Evolutionary conservation across 2,329 filamentous ascomycete genomes (phyloP).

Genomic region (Macrophomina tecta): DNA sequence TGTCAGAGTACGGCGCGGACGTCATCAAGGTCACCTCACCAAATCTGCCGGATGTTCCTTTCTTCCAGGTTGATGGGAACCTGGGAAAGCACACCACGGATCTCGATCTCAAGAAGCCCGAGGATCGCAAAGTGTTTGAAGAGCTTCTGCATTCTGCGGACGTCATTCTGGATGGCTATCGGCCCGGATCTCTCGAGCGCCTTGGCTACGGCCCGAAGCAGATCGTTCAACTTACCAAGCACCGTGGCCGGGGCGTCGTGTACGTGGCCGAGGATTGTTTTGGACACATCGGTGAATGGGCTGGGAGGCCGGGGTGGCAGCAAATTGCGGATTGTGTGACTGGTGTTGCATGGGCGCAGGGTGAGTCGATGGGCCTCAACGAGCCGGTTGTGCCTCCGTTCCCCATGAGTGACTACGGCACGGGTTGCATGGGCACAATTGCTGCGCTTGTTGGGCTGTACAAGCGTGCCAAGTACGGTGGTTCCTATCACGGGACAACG

Average conservation of each 20-base stretch:
- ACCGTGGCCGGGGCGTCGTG: slow-evolving; percentile 66
- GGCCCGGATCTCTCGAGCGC: slow-evolving; percentile 67
- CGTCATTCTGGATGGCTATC: slow-evolving; percentile 72
- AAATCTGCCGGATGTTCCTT: slow-evolving; percentile 71
- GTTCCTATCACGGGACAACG: slow-evolving; percentile 69
- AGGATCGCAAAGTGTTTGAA: slow-evolving; percentile 64
- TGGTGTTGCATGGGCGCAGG: slow-evolving; percentile 67
- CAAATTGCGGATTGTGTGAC: slow-evolving; percentile 72
- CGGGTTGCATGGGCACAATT: slow-evolving; percentile 73
- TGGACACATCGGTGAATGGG: slow-evolving; percentile 69
- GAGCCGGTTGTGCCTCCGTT: slow-evolving; percentile 71
- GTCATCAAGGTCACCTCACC: slow-evolving; percentile 75
- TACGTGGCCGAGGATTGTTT: slow-evolving; percentile 77
- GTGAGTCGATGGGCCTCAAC: slow-evolving; percentile 64
- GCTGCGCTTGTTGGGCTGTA: slow-evolving; percentile 69
- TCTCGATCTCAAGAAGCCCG: slow-evolving; percentile 64
- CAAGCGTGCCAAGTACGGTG: slow-evolving; percentile 66
- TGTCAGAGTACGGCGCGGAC: slow-evolving; percentile 77
- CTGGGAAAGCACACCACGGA: slow-evolving; percentile 72
- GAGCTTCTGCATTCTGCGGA: slow-evolving; percentile 66
- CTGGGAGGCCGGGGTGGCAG: slow-evolving; percentile 70
- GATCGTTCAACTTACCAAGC: slow-evolving; percentile 59
- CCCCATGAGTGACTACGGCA: slow-evolving; percentile 68
- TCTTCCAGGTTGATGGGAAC: slow-evolving; percentile 76
- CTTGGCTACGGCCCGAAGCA: slow-evolving; percentile 67